Evolutionary conservation across 257 asterid genomes (phyloP).

Genomic region (Vinca minor): DNA sequence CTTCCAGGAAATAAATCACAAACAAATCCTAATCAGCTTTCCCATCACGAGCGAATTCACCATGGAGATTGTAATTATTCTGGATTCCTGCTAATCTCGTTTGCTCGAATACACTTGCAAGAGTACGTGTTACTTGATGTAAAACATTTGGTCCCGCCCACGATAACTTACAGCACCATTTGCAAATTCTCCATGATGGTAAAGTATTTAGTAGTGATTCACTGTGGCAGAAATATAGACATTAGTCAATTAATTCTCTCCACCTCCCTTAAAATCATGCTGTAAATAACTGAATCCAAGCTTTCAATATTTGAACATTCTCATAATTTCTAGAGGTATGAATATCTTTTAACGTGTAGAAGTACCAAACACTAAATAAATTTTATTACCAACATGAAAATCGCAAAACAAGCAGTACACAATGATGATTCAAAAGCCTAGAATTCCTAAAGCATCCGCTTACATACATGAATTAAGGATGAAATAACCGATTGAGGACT

Average conservation of each 20-base stretch:
- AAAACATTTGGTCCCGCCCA: not conserved
- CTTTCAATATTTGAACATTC: not conserved
- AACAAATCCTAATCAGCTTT: not conserved
- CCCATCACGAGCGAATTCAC: not conserved
- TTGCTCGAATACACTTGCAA: not conserved
- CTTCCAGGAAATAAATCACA: not conserved
- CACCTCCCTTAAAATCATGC: not conserved
- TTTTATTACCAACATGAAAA: not conserved
- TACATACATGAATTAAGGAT: not conserved
- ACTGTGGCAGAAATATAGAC: not conserved
- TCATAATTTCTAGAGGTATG: not conserved
- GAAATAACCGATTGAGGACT: not conserved
- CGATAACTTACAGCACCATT: not conserved
- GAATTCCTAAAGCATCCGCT: not conserved
- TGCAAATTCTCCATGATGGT: not conserved
- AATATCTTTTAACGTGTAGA: not conserved
- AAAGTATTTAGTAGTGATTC: not conserved
- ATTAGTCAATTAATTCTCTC: not conserved
- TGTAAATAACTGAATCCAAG: not conserved
- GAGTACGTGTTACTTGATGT: not conserved
- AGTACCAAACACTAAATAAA: not conserved
- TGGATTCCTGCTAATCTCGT: not conserved
- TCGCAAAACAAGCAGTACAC: not conserved
- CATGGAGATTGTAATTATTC: not conserved
- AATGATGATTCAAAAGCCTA: not conserved